A percentile compares a stretch with the other conserved stretches of the same genome.
phyloP scores from a whole-genome alignment of 192 early-diverging fungal species.

The Coemansia sp. region DNA sequence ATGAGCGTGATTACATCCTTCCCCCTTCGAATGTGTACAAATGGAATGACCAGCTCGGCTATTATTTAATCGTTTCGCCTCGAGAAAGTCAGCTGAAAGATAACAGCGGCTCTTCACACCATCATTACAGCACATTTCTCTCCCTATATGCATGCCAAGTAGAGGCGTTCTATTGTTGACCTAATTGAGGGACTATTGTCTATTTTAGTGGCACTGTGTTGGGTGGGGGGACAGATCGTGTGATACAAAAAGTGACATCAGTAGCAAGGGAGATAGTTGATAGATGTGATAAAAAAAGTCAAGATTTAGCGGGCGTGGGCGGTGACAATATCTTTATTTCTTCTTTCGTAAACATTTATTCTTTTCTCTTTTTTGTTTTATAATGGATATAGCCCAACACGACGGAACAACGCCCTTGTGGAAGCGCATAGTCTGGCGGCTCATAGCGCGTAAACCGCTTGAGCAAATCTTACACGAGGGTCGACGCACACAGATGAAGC shows the following conservation, averaged over 20 bases:
- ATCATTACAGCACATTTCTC: background rate
- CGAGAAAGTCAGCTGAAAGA: no score
- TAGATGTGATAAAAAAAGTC: no score
- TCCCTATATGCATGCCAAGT: background rate
- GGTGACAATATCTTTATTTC: conserved; percentile 2
- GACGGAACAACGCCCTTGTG: conserved; percentile 12
- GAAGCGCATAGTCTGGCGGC: conserved; percentile 24
- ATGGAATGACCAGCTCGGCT: no score
- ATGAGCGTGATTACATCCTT: no score
- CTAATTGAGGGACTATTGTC: background rate
- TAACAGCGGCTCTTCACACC: no score
- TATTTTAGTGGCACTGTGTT: background rate
- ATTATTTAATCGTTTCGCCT: no score
- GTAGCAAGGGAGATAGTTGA: no score
- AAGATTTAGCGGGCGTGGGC: background rate
- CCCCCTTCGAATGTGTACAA: no score
- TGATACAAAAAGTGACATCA: conserved; percentile 7
- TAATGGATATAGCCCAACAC: background rate
- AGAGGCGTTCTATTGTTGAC: background rate
- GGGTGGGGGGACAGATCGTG: background rate
- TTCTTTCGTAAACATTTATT: background rate
- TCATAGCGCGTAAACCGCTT: conserved; percentile 40
- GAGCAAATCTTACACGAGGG: conserved; percentile 54
- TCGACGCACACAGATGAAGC: conserved; percentile 56
- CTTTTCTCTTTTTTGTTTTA: background rate